Base-by-base conservation (phyloP, 441 rosid genomes). In the Croton setiger region DNA sequence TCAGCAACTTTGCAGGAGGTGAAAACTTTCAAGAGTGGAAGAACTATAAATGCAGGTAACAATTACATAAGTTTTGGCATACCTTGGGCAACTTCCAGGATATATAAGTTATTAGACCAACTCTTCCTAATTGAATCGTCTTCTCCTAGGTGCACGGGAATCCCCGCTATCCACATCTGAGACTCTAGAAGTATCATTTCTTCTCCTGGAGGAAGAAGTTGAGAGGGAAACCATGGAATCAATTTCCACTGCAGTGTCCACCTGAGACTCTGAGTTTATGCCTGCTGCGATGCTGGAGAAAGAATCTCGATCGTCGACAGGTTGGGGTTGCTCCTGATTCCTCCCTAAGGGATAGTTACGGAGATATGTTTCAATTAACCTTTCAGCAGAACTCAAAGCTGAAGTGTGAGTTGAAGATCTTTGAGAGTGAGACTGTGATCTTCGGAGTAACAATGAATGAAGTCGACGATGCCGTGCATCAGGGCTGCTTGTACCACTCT, bases 231-330 rank as follows among this genome's bases (percentile, higher is more conserved):
- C 96, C 87, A 83, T 74, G 43, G 97, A 91, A 80, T 91, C 93
- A 44, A 88, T 91, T 81, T 91, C 97, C 66, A 82, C 85, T 2
- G 97, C 96, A 47, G 86, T 87, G 80, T 91, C 97, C 76, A 88
- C 78, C 71, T 86, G 96, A 77, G 87, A 83, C 75, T 86, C 97
- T 0, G 96, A 87, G 86, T 89, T 86, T 75, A 91, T 89, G 33
- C 79, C 96, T 60, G 97, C 96, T 59, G 87, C 89, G 56, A 89
- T 82, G 78, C 97, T 91, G 59, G 97, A 91, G 80, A 89, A 85
- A 21, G 97, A 91, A 78, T 89, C 96, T 57, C 93, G 84, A 81
- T 94, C 98, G 78, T 94, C 96, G 60, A 83, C 93, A 31, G 88
- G 80, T 39, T 87, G 88, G 67, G 95, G 84, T 62, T 83, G 96